Base-by-base conservation (phyloP, 768 basidiomycete genomes). In the Cystobasidium ongulense region DNA sequence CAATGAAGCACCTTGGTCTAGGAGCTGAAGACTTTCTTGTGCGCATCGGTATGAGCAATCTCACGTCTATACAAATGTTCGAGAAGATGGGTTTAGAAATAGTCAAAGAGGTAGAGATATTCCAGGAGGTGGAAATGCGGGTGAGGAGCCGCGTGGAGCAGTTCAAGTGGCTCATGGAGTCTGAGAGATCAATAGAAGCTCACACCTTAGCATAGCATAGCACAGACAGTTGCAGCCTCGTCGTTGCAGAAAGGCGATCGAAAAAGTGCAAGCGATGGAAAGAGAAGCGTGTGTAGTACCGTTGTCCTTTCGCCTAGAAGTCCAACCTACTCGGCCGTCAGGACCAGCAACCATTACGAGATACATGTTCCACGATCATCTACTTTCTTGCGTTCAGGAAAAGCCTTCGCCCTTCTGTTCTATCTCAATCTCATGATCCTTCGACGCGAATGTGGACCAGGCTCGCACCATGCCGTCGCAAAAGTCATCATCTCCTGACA, bases 61-160 rank as follows among this genome's bases (percentile, higher is more conserved):
- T 73, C 13, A 82, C 88, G 1, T 91, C 90, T 66, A 87, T 91
- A 31, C 79, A 80, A 7, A 82, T 96, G 10, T 96, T 96, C 77
- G 81, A 85, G 77, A 86, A 85, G 75, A 85, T 96, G 0, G 92
- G 90, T 0, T 96, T 96, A 78, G 79, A 78, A 21, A 82, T 89
- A 39, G 87, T 86, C 11, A 89, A 89, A 78, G 81, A 82, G 13
- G 87, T 88, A 18, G 85, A 87, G 63, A 88, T 90, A 11, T 97
- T 93, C 76, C 83, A 85, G 39, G 91, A 97, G 81, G 85, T 91
- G 18, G 92, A 95, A 82, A 85, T 96, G 87, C 10, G 65, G 13
- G 27, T 65, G 29, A 61, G 8, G 15, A 10, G 31, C 29, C 31
- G 57, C 7, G 57, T 33, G 29, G 31, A 61, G 15, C 57, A 33